These are phyloP conservation scores for Amanita inopinata DNA, from an alignment of 768 basidiomycete genomes.

Conservation along the genomic window DNA sequence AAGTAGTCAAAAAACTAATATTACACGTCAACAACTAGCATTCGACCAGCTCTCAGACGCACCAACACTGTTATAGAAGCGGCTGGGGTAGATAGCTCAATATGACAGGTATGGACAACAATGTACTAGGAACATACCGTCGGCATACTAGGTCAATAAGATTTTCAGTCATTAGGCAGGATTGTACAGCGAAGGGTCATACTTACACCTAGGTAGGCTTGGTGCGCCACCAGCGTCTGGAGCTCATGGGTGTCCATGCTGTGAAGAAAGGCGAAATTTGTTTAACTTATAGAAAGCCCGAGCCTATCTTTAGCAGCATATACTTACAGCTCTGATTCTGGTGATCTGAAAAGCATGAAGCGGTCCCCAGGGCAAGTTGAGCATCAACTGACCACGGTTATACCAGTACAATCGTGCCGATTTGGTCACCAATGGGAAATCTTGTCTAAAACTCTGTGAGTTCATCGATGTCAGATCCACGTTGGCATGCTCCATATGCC, in stretches of 20 bases:
- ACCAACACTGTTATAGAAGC: constrained; percentile 3
- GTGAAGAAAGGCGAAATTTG: neutral
- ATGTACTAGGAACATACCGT: neutral
- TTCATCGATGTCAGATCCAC: too few species aligned
- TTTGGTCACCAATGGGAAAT: too few species aligned
- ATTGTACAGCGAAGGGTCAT: too few species aligned
- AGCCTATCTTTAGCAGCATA: neutral
- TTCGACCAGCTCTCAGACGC: neutral
- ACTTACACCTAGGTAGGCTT: neutral
- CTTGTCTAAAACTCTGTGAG: too few species aligned
- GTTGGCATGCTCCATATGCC: too few species aligned
- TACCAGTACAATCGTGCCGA: too few species aligned
- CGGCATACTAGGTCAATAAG: constrained; percentile 6
- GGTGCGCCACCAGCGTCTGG: neutral
- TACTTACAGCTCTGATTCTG: neutral
- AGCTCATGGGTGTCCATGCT: neutral
- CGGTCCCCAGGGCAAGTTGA: too few species aligned
- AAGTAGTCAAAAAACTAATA: neutral
- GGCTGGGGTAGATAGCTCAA: neutral
- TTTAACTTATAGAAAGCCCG: neutral
- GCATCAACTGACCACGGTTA: too few species aligned
- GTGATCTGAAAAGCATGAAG: too few species aligned
- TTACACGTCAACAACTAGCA: neutral
- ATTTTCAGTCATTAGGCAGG: too few species aligned
- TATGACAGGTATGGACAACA: neutral